phyloP scores from a whole-genome alignment of 345 rosid genomes.

The Cardamine occulta region DNA sequence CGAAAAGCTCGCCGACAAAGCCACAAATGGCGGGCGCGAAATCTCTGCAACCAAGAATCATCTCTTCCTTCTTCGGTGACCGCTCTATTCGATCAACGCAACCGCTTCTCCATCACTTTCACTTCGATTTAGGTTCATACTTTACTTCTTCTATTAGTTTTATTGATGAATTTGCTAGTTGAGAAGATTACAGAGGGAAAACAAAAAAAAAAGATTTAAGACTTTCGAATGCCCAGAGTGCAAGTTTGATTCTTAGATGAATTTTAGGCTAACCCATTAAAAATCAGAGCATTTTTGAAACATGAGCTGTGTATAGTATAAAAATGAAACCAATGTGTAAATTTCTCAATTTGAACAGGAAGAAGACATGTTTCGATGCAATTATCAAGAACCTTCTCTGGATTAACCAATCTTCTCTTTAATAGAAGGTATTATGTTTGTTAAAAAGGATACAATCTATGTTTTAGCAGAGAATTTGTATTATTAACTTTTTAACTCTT shows the following conservation, averaged over 20 bases:
- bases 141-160: neutral
- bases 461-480: neutral
- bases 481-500: neutral
- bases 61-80: conserved; percentile 66
- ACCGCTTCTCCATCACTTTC: conserved; percentile 57
- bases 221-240: conserved; percentile 16
- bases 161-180: neutral
- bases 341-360: conserved; percentile 47
- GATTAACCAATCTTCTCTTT: conserved; percentile 68
- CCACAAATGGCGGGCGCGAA: conserved; percentile 60
- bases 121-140: conserved; percentile 54
- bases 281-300: neutral
- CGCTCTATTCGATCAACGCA: conserved; percentile 51
- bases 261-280: neutral
- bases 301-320: neutral
- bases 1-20: conserved; percentile 33
- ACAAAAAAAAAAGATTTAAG: conserved; percentile 2
- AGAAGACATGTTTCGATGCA: conserved; percentile 66
- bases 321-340: neutral
- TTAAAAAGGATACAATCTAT: neutral
- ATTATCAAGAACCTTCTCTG: conserved; percentile 61
- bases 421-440: conserved; percentile 62
- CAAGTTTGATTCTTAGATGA: conserved; percentile 9
- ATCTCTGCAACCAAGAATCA: conserved; percentile 62
- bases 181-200: neutral